Conservation (phyloP, 2,329 filamentous ascomycete species). For the Claviceps sp. region DNA sequence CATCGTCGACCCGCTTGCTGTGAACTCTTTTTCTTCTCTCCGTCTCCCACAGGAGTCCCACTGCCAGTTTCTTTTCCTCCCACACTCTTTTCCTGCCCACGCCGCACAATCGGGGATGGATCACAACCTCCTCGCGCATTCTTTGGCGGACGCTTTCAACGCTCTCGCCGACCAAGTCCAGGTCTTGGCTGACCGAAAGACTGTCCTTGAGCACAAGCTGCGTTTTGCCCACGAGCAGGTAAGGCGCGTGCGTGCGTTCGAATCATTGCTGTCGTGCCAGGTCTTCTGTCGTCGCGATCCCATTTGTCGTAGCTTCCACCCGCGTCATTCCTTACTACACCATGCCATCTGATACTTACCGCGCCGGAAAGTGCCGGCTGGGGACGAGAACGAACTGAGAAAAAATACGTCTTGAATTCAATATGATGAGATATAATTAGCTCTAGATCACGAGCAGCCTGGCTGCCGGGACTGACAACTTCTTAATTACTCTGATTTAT, state of each 20-base stretch:
- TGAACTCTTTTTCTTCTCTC: slow-evolving; percentile 8
- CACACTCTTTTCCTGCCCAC: slow-evolving; percentile 1
- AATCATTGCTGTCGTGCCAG: background rate
- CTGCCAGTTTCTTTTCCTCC: background rate
- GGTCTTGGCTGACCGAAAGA: slow-evolving; percentile 48
- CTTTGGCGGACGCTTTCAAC: slow-evolving; percentile 50
- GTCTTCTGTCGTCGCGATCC: background rate
- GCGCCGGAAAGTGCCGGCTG: background rate
- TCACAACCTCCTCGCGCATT: slow-evolving; percentile 33
- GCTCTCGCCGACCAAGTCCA: slow-evolving; percentile 53
- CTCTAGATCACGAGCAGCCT: slow-evolving; percentile 69
- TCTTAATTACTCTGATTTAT: slow-evolving; percentile 16
- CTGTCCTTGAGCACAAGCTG: slow-evolving; percentile 52
- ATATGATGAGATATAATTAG: slow-evolving; percentile 43
- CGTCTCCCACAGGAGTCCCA: no score
- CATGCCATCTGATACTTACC: slow-evolving; percentile 1
- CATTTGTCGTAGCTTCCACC: background rate
- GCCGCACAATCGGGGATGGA: slow-evolving; percentile 19
- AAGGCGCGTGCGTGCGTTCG: slow-evolving; percentile 16
- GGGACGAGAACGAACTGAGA: background rate
- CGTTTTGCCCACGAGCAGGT: slow-evolving; percentile 55
- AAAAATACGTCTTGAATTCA: slow-evolving; percentile 10
- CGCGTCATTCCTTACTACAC: background rate
- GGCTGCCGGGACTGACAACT: slow-evolving; percentile 45
- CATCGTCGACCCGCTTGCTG: background rate